Percentiles rank a stretch among this genome's conserved stretches.
These are phyloP conservation scores for Persicaria maculosa DNA, from an alignment of 148 eudicot species.

Conservation along the genomic window DNA sequence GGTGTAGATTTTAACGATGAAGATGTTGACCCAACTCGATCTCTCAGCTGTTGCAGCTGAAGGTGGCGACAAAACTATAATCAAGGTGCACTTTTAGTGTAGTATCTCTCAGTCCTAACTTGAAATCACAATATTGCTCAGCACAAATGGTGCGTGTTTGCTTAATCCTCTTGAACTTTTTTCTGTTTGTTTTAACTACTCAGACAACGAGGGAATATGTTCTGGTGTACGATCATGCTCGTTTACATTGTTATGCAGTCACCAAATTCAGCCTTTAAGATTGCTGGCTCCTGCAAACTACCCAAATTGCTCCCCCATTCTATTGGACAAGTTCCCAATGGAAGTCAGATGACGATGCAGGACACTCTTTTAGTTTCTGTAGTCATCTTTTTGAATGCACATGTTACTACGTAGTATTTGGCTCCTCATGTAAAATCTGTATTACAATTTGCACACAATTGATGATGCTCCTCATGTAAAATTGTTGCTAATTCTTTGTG, in stretches of 20 bases:
- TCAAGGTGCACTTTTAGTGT: conserved; percentile 68
- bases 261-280: conserved; percentile 80
- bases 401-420: background rate
- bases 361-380: background rate
- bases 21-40: conserved; percentile 54
- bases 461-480: too few relatives aligned
- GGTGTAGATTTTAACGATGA: conserved; percentile 57
- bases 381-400: conserved; percentile 4
- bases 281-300: conserved; percentile 80
- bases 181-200: background rate
- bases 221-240: background rate
- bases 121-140: conserved; percentile 75
- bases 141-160: conserved; percentile 66
- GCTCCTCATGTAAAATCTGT: background rate
- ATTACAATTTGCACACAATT: too few relatives aligned
- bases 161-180: background rate
- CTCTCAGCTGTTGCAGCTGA: conserved; percentile 38
- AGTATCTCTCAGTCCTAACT: conserved; percentile 70
- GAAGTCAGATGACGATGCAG: conserved; percentile 57
- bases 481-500: too few relatives aligned
- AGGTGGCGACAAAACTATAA: conserved; percentile 56
- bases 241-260: conserved; percentile 45
- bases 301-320: conserved; percentile 80
- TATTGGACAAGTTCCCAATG: conserved; percentile 84
- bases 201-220: background rate